Evolutionary conservation across 2,329 filamentous ascomycete species (phyloP), one percentile per base, ranked within the genome.

Genomic region (Colletotrichum salicis): DNA sequence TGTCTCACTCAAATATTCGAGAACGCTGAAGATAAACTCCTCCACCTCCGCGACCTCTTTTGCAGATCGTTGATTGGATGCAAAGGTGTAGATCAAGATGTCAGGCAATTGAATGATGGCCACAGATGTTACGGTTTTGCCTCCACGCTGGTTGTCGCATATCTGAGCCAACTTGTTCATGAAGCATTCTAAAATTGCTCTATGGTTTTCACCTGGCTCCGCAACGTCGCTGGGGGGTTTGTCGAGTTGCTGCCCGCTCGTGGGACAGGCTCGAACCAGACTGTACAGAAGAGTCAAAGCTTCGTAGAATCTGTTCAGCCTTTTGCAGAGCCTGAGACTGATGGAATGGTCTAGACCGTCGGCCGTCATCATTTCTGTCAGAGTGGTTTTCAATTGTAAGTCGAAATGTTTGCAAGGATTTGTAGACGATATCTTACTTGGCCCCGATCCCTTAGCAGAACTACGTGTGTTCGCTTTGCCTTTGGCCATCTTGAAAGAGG

Each of bases 51-150:
- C 5, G 24, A 27, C 6, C 4, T 22, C 58, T 3, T 19, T 22
- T 0, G 5, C 3, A 19, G 19, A 24, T n/a, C 65, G 45, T 27
- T 76, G 70, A 51, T 82, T 82, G 2, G 77, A 81, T 0, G 75
- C 79, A 67, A 82, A 75, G 6, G 77, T 65, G 35, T 82, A 82
- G 1, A 74, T 66, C n/a, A 80, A 70, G 10, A 63, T 69, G 0
- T 80, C 75, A 2, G 76, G 76, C 4, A 74, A 71, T 7, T 80
- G 74, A 1, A 82, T 68, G 0, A 82, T 74, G 0, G 76, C 71
- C n/a, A 81, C 54, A 0, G 80, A 76, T 0, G 81, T 78, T 4
- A 82, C 78, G 0, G 79, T 82, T 1, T 31, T 67, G 2, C 80
- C 81, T 1, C 76, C 71, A 19, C 73, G 77, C 11, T 61, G 31